A percentile compares a stretch with the other conserved stretches of the same genome.
Conservation (phyloP, 352 stramenopile species). For the Pythium aphanidermatum region DNA sequence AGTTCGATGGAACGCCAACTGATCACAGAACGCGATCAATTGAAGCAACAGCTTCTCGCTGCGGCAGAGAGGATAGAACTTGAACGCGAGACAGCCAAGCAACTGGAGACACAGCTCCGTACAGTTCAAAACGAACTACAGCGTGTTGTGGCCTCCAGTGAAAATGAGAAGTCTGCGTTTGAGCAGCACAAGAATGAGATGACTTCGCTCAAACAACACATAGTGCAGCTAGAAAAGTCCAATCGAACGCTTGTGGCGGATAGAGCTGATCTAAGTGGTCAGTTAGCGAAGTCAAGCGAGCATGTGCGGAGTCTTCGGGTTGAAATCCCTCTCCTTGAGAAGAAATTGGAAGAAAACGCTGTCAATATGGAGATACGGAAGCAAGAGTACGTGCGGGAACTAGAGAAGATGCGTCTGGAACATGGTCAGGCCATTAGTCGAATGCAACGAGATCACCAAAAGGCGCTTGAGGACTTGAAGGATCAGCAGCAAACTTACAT, state of each 20-base stretch:
- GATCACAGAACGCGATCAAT: constrained; percentile 34
- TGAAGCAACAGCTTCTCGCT: constrained; percentile 48
- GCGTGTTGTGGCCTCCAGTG: constrained; percentile 25
- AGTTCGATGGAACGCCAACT: constrained; percentile 27
- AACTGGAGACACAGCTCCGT: constrained; percentile 40
- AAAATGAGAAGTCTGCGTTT: constrained; percentile 28
- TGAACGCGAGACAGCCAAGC: constrained; percentile 25
- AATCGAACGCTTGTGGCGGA: constrained; percentile 34
- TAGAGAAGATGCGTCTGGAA: constrained; percentile 37
- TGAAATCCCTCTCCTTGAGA: constrained; percentile 31
- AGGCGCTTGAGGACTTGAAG: constrained; percentile 37
- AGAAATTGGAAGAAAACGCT: constrained; percentile 29
- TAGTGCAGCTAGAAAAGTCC: constrained; percentile 38
- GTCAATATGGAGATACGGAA: constrained; percentile 33
- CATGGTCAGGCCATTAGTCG: constrained; percentile 30
- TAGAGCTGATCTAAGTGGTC: constrained; percentile 29
- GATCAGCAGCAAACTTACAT: constrained; percentile 35
- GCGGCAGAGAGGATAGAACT: constrained; percentile 33
- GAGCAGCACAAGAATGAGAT: constrained; percentile 40
- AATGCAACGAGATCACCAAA: constrained; percentile 40
- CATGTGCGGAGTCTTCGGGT: constrained; percentile 26
- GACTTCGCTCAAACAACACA: constrained; percentile 49
- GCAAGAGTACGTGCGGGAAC: constrained; percentile 31
- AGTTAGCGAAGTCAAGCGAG: constrained; percentile 27
- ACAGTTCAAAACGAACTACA: constrained; percentile 41